These are phyloP conservation scores for Podaxis rugospora DNA, from an alignment of 768 basidiomycete species.

Conservation along the genomic window DNA sequence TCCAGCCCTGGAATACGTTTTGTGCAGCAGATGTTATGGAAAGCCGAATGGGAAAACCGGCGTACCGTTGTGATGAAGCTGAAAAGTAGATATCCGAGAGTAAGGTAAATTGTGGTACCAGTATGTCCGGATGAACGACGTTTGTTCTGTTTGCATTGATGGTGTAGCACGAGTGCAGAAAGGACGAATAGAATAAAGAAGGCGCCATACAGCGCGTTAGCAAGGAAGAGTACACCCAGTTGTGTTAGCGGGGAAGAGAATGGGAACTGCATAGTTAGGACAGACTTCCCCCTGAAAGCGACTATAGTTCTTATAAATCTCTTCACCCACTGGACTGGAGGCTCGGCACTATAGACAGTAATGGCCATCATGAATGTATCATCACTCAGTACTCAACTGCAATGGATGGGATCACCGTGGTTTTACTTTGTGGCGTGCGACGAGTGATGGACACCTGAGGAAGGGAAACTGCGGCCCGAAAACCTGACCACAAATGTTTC, in stretches of 20 bases:
- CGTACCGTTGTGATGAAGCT: not conserved
- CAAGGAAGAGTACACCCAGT: not conserved
- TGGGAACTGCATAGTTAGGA: not conserved
- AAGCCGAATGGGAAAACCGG: not conserved
- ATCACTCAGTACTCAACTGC: not conserved
- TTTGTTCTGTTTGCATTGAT: not conserved
- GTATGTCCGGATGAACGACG: not conserved
- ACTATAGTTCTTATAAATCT: not conserved
- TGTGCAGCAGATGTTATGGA: not conserved
- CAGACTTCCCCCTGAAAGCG: not conserved
- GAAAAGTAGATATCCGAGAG: not conserved
- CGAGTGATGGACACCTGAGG: not conserved
- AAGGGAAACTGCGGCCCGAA: too few species aligned
- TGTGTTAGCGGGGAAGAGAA: not conserved
- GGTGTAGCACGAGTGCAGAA: not conserved
- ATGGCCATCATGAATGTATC: not conserved
- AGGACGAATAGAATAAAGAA: conserved; percentile 1
- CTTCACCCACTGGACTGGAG: too few species aligned
- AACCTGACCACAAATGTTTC: too few species aligned
- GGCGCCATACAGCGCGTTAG: not conserved
- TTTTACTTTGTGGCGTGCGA: not conserved
- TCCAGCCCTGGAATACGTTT: not conserved
- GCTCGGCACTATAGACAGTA: not conserved
- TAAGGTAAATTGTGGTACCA: conserved; percentile 1
- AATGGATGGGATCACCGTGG: not conserved